Percentiles rank a stretch among this genome's conserved stretches.
These are phyloP conservation scores for Fusarium napiforme DNA, from an alignment of 2,329 filamentous ascomycete species.

Conservation along the genomic window DNA sequence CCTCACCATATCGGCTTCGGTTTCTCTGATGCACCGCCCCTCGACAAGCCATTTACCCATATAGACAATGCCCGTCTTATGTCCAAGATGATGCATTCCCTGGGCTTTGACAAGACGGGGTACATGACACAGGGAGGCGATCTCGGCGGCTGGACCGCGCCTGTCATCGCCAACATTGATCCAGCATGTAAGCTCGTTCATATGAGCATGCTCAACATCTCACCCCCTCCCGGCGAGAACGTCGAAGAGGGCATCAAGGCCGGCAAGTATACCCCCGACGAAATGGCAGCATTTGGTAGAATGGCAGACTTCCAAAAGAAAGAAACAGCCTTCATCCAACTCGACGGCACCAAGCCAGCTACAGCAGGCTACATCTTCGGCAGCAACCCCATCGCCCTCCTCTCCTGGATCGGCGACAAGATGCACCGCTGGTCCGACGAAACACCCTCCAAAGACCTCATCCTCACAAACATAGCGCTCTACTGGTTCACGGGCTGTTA, in stretches of 20 bases:
- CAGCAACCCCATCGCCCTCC: slow-evolving; percentile 9
- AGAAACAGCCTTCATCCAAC: slow-evolving; percentile 18
- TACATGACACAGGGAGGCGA: slow-evolving; percentile 30
- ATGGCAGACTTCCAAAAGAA: slow-evolving; percentile 6
- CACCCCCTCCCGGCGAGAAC: not conserved
- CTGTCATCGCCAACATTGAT: slow-evolving; percentile 18
- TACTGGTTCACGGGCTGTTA: slow-evolving; percentile 22
- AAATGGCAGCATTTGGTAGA: not conserved
- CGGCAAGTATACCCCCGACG: not conserved
- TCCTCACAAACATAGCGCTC: slow-evolving; percentile 11
- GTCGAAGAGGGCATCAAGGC: not conserved
- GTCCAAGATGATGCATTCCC: slow-evolving; percentile 17
- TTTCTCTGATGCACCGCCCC: not conserved
- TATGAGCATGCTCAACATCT: slow-evolving; percentile 15
- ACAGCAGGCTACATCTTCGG: slow-evolving; percentile 11
- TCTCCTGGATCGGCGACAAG: slow-evolving; percentile 20
- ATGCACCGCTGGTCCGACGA: slow-evolving; percentile 18
- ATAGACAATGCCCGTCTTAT: slow-evolving; percentile 11
- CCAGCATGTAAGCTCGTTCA: slow-evolving; percentile 12
- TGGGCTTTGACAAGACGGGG: slow-evolving; percentile 5
- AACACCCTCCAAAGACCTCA: slow-evolving; percentile 3
- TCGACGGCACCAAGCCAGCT: slow-evolving; percentile 17
- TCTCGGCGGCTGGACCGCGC: slow-evolving; percentile 22
- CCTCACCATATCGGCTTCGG: slow-evolving; percentile 18
- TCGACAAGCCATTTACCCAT: not conserved